Evolutionary conservation across 441 rosid genomes (phyloP).

Genomic region (Metrosideros polymorpha): DNA sequence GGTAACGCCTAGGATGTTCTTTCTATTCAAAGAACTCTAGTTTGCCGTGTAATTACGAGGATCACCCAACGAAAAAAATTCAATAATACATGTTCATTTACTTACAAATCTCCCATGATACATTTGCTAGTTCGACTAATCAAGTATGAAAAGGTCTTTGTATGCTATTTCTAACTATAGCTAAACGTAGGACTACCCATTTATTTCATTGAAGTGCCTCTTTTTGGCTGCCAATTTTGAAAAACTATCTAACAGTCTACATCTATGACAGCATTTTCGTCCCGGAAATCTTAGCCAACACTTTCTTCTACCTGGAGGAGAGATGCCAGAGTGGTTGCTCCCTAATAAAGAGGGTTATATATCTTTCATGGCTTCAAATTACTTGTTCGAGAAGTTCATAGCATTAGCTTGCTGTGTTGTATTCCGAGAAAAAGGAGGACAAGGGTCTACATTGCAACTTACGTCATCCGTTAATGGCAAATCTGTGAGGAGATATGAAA

Average conservation of each 20-base stretch:
- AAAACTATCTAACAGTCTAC: not conserved
- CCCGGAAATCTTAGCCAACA: too few species aligned
- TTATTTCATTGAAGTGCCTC: not conserved
- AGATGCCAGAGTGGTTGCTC: not conserved
- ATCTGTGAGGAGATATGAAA: rapidly evolving
- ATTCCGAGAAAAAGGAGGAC: rapidly evolving
- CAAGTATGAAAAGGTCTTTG: too few species aligned
- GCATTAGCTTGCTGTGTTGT: not conserved
- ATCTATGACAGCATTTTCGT: not conserved
- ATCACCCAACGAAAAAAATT: too few species aligned
- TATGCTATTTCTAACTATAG: not conserved
- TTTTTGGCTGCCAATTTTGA: not conserved
- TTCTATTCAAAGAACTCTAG: too few species aligned
- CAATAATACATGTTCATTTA: too few species aligned
- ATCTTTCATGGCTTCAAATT: not conserved
- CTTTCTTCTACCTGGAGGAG: not conserved
- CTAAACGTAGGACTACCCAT: not conserved
- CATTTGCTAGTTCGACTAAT: too few species aligned
- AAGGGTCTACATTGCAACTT: too few species aligned
- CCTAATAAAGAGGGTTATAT: not conserved
- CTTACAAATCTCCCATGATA: too few species aligned
- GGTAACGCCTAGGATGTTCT: too few species aligned
- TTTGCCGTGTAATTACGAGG: too few species aligned
- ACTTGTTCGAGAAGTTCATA: rapidly evolving
- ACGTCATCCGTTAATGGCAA: too few species aligned